These are phyloP conservation scores for Hibiscus trionum DNA, from an alignment of 345 rosid genomes.

Conservation along the genomic window DNA sequence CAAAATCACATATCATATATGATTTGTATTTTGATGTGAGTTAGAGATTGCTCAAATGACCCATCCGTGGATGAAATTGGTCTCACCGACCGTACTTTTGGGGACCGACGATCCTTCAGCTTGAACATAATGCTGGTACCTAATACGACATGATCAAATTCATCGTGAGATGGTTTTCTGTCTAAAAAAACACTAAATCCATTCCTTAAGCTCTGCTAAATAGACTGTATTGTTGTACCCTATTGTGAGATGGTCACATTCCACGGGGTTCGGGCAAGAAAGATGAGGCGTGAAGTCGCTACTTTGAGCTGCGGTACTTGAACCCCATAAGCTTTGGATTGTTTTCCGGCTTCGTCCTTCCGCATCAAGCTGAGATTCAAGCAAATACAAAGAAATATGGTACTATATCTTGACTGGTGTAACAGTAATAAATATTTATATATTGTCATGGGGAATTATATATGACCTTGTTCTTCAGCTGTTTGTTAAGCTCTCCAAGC, in stretches of 20 bases:
- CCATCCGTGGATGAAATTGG: constrained; percentile 81
- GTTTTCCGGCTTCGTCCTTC: constrained; percentile 47
- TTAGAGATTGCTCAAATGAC: constrained; percentile 33
- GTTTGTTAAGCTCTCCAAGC: constrained; percentile 82
- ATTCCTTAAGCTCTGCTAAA: neutral
- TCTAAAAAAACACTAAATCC: neutral
- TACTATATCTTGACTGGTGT: neutral
- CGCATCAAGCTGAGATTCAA: constrained; percentile 42
- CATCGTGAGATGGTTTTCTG: neutral
- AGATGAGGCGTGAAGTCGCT: constrained; percentile 39
- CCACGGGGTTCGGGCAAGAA: constrained; percentile 36
- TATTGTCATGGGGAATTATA: neutral
- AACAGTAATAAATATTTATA: neutral
- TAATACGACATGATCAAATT: constrained; percentile 14
- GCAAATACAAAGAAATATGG: neutral
- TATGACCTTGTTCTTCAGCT: constrained; percentile 59
- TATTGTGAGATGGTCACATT: constrained; percentile 54
- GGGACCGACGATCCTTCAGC: constrained; percentile 57
- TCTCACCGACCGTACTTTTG: constrained; percentile 45
- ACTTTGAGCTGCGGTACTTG: constrained; percentile 33
- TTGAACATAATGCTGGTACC: constrained; percentile 50
- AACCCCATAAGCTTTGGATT: constrained; percentile 50
- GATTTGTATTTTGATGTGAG: neutral
- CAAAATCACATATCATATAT: neutral
- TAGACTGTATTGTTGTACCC: constrained; percentile 32